A percentile compares a stretch with the other conserved stretches of the same genome.
phyloP scores from a whole-genome alignment of 192 early-diverging fungal genomes.

The Linnemannia elongata region DNA sequence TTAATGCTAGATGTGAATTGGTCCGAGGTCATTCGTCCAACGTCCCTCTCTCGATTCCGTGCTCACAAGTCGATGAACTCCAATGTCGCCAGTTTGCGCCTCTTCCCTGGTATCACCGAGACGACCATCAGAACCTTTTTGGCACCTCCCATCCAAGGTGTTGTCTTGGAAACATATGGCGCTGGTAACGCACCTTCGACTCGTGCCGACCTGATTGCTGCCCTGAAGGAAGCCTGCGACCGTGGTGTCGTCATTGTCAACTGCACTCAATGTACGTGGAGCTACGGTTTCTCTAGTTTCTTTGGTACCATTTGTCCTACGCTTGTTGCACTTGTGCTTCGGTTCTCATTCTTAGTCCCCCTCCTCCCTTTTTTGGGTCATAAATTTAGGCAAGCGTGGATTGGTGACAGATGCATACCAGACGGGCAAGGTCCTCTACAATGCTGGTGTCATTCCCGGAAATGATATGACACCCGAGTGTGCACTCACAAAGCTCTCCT shows the following conservation, averaged over 20 bases:
- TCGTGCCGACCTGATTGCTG: slow-evolving; percentile 85
- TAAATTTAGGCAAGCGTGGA: slow-evolving; percentile 70
- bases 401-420: slow-evolving; percentile 93
- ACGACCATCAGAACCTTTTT: slow-evolving; percentile 90
- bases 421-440: slow-evolving; percentile 87
- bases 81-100: slow-evolving; percentile 88
- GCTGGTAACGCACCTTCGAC: slow-evolving; percentile 97
- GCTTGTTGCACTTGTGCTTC: neutral
- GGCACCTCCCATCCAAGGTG: slow-evolving; percentile 86
- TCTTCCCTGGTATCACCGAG: slow-evolving; percentile 96
- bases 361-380: neutral
- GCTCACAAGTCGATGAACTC: slow-evolving; percentile 89
- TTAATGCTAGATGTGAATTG: slow-evolving; percentile 84
- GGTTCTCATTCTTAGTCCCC: neutral
- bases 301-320: slow-evolving; percentile 38
- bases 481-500: slow-evolving; percentile 95
- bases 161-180: slow-evolving; percentile 97
- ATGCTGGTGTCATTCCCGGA: slow-evolving; percentile 88
- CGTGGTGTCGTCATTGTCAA: slow-evolving; percentile 98
- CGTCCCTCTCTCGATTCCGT: slow-evolving; percentile 84
- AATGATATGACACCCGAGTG: slow-evolving; percentile 97
- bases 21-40: slow-evolving; percentile 88
- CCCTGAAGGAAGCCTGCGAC: slow-evolving; percentile 87
- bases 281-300: neutral
- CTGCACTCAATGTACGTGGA: slow-evolving; percentile 83